Base-by-base conservation (phyloP, 306 rosid species). In the Oxytropis ochrocephala region DNA sequence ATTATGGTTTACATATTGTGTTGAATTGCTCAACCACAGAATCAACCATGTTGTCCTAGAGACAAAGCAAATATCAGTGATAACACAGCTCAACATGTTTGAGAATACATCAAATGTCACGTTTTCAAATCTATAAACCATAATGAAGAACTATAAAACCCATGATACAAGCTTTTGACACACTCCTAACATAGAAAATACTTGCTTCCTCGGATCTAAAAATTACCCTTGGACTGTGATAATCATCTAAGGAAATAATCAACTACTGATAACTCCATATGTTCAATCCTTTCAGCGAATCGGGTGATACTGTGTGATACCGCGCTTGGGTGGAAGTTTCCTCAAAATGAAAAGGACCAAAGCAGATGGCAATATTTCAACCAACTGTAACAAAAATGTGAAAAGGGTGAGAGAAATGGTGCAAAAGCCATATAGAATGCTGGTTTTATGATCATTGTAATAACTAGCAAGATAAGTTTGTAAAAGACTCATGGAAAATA, bases 321-420 rank as follows among this genome's bases (percentile, higher is more conserved):
- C 86, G 10, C 83, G 80, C 78, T 82, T 82, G 21, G 86, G 83
- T 7, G 86, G 86, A 59, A 82, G 73, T 78, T 82, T 82, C 81
- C 86, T 78, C 70, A 82, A 64, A 46, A 82, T 82, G 71, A 82
- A 82, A 18, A 82, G 83, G 49, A 82, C 83, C 78, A 82, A 66
- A 30, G 86, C 24, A 46, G 86, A 82, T 44, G 86, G 86, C 67
- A 82, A 67, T 82, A 82, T 82, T 70, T 82, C 86, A 72, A 66
- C 83, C 60, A 78, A 46, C 86, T 82, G 86, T 73, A 46, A 13
- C 43, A 70, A 60, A 43, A 74, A 52, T 51, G 16, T 13, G 68
- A 24, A 29, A 64, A 57, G n/a, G 36, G 51, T 78, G 19, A 70
- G 73, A 49, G 54, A 32, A 52, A 54, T 33, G 3, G 60, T 14